Evolutionary conservation across 257 asterid species (phyloP).

Genomic region (Scutellaria barbata): DNA sequence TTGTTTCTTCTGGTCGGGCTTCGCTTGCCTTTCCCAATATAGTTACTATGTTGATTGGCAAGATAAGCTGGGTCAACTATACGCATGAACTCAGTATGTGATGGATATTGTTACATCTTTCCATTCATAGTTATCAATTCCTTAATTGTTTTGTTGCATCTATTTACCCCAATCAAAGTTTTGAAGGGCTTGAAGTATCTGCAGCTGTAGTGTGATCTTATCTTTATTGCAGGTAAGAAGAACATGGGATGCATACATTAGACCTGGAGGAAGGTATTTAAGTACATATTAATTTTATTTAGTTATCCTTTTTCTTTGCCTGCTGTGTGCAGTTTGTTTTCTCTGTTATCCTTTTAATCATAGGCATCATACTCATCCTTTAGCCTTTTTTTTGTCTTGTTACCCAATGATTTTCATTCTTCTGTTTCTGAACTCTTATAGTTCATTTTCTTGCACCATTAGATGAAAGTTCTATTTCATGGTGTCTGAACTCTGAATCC

Average conservation of each 20-base stretch:
- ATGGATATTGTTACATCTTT: neutral
- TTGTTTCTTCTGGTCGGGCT: conserved; percentile 11
- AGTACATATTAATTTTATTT: neutral
- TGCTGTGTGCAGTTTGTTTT: too few relatives aligned
- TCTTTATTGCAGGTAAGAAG: conserved; percentile 75
- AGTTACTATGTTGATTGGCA: neutral
- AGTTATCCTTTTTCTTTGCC: too few relatives aligned
- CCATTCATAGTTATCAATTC: conserved; percentile 7
- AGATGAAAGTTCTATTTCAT: neutral
- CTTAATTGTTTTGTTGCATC: conserved; percentile 20
- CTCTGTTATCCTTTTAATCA: too few relatives aligned
- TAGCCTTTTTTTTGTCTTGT: neutral
- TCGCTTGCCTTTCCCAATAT: neutral
- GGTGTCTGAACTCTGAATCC: conserved; percentile 11
- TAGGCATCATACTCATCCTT: neutral
- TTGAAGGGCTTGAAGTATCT: conserved; percentile 17
- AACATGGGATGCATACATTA: conserved; percentile 87
- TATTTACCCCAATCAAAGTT: neutral
- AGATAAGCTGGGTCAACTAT: conserved; percentile 8
- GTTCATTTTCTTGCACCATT: neutral
- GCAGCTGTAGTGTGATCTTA: conserved; percentile 27
- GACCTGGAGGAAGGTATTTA: conserved; percentile 93
- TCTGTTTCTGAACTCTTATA: neutral
- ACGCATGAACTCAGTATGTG: neutral
- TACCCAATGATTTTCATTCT: neutral